phyloP scores from a whole-genome alignment of 177 flowering plant species.

The Telopea speciosissima region DNA sequence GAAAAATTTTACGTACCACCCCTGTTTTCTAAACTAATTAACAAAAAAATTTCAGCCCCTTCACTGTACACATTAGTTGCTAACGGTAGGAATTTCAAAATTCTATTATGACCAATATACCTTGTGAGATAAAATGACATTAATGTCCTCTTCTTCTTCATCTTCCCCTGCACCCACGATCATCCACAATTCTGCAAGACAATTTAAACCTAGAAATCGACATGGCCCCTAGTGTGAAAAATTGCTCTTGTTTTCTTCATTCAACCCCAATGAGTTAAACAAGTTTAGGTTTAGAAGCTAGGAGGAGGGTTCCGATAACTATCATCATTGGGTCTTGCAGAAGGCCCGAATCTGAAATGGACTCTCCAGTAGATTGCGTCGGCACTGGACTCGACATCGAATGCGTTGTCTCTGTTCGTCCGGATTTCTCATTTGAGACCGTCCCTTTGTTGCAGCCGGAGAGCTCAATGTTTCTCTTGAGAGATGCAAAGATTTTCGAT shows the following conservation, averaged over 20 bases:
- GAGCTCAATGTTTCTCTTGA: constrained; percentile 4
- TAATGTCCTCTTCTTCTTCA: too few relatives aligned
- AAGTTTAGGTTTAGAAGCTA: background rate
- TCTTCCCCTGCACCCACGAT: too few relatives aligned
- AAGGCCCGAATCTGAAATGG: constrained; percentile 11
- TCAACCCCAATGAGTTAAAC: background rate
- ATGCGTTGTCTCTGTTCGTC: constrained; percentile 22
- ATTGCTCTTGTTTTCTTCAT: background rate
- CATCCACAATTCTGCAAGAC: too few relatives aligned
- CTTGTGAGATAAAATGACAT: too few relatives aligned
- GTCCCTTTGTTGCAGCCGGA: constrained; percentile 10
- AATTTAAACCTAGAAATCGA: background rate
- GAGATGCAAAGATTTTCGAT: background rate
- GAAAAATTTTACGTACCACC: too few relatives aligned
- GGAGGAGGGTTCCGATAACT: constrained; percentile 7
- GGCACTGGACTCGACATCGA: constrained; percentile 62
- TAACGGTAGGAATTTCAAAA: too few relatives aligned
- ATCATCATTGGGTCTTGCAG: constrained; percentile 7
- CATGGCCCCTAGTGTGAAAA: background rate
- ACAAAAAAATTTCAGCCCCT: too few relatives aligned
- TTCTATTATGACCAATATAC: too few relatives aligned
- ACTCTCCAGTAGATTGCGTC: constrained; percentile 36
- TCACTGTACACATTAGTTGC: too few relatives aligned
- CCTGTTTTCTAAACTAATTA: too few relatives aligned
- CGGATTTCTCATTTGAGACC: background rate